Evolutionary conservation across 73 alveolate species (phyloP).

Genomic region (Stentor roeselii): DNA sequence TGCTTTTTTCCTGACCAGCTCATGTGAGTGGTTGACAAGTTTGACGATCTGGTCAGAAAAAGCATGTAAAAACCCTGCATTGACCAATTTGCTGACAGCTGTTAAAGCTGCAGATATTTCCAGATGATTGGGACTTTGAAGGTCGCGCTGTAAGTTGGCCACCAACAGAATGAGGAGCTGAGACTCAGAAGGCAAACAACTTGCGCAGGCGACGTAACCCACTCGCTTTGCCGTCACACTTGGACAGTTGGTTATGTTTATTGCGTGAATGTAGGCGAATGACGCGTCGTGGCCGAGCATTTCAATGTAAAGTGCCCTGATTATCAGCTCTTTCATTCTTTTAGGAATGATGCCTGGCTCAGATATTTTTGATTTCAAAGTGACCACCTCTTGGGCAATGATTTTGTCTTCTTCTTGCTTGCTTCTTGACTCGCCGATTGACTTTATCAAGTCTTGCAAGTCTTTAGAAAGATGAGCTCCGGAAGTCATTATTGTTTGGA

Average conservation of each 20-base stretch:
- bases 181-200: conserved; percentile 35
- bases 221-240: too few species aligned
- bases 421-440: conserved; percentile 99
- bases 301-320: conserved; percentile 96
- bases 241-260: conserved; percentile 95
- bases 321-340: conserved; percentile 89
- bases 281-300: conserved; percentile 99
- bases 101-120: conserved; percentile 52
- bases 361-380: conserved; percentile 77
- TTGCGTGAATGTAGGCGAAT: conserved; percentile 97
- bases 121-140: conserved; percentile 50
- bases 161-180: conserved; percentile 55
- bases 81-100: conserved; percentile 41
- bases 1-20: conserved; percentile 77
- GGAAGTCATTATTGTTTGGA: too few species aligned
- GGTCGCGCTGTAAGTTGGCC: conserved; percentile 52
- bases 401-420: conserved; percentile 98
- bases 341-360: conserved; percentile 89
- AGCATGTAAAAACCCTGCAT: conserved; percentile 57
- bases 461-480: too few species aligned
- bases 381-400: conserved; percentile 89
- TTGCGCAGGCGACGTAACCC: conserved; percentile 54
- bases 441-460: conserved; percentile 95
- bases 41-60: conserved; percentile 51
- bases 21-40: conserved; percentile 51